These are phyloP conservation scores for Trichosporon sp. DNA, from an alignment of 1,284 basidiomycete genomes.

Conservation along the genomic window DNA sequence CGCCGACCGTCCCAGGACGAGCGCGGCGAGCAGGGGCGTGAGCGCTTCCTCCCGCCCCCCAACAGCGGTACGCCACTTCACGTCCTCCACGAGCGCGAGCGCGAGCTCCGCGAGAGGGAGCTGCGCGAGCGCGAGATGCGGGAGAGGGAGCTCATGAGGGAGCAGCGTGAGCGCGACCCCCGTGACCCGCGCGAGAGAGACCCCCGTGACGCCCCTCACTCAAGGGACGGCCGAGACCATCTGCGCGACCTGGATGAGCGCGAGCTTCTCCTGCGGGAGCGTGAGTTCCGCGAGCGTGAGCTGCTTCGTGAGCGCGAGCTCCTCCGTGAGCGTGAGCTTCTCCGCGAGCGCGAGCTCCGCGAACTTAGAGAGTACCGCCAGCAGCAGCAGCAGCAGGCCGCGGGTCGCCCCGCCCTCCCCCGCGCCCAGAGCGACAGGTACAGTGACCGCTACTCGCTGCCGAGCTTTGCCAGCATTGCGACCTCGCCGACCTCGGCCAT, in stretches of 20 bases:
- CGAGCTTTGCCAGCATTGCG: constrained; percentile 26
- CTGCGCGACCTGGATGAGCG: constrained; percentile 22
- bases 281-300: constrained; percentile 19
- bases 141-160: constrained; percentile 19
- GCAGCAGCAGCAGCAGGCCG: constrained; percentile 6
- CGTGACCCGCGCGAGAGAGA: constrained; percentile 28
- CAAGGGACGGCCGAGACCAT: constrained; percentile 15
- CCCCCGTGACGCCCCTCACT: constrained; percentile 4
- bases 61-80: constrained; percentile 29
- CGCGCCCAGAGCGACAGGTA: constrained; percentile 31
- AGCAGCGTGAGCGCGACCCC: constrained; percentile 22
- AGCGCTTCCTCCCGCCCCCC: constrained; percentile 30
- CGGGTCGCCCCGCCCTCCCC: constrained; percentile 22
- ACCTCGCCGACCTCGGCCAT: constrained; percentile 23
- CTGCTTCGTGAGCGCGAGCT: constrained; percentile 22
- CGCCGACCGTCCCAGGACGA: constrained; percentile 16
- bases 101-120: constrained; percentile 16
- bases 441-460: constrained; percentile 26
- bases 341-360: constrained; percentile 21
- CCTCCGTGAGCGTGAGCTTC: constrained; percentile 28
- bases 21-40: background rate
- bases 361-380: constrained; percentile 23
- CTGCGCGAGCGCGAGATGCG: constrained; percentile 12
- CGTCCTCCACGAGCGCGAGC: constrained; percentile 30
- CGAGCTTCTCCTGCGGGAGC: constrained; percentile 12